Conservation (phyloP, 1,284 basidiomycete genomes). For the Puccinia horiana region DNA sequence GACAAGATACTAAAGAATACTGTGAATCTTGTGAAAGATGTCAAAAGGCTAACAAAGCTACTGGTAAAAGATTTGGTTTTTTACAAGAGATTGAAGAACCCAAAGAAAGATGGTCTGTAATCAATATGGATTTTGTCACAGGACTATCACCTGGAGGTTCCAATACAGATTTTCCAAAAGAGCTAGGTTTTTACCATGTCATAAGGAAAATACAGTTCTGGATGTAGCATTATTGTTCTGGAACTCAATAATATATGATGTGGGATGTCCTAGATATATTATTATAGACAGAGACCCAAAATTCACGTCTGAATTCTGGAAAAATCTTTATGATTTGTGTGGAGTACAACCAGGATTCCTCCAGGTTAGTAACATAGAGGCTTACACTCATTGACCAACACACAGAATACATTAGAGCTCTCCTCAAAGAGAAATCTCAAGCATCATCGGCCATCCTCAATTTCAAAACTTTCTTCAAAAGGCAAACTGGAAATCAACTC, state of each 20-base stretch:
- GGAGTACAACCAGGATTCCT: no score
- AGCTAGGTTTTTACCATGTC: conserved; percentile 4
- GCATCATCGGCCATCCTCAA: background rate
- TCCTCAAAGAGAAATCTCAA: background rate
- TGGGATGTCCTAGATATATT: no score
- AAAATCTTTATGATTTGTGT: no score
- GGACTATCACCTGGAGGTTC: background rate
- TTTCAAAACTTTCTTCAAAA: background rate
- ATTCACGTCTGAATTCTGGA: no score
- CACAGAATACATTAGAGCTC: background rate
- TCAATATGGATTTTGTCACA: conserved; percentile 8
- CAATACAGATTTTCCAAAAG: background rate
- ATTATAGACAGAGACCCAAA: no score
- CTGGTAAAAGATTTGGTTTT: background rate
- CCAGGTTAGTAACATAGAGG: no score
- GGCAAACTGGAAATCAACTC: no score
- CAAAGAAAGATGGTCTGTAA: background rate
- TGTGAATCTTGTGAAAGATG: no score
- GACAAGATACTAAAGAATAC: no score
- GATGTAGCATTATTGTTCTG: no score
- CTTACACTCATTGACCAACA: background rate
- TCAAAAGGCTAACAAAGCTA: no score
- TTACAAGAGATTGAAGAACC: background rate
- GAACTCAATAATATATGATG: no score
- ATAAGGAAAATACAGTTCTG: conserved; percentile 18